Evolutionary conservation across 371 early-diverging fungal genomes (phyloP).

Genomic region (Actinomortierella wolfii): DNA sequence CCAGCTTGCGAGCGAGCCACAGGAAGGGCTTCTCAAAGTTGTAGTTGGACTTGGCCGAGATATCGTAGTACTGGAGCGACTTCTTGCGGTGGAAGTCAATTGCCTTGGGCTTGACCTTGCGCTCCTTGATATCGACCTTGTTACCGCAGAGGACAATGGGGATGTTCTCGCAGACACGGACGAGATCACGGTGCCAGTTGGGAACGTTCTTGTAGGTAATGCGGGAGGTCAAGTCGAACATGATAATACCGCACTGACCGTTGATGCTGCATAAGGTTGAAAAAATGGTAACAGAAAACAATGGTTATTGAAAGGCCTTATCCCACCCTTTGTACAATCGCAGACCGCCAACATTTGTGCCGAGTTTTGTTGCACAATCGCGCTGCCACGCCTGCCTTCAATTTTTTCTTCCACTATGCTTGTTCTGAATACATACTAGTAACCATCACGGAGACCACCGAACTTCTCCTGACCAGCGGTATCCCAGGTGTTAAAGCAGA

Average conservation of each 20-base stretch:
- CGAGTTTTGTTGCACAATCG: not conserved
- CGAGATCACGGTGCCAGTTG: conserved; percentile 99
- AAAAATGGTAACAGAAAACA: not conserved
- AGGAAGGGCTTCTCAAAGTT: conserved; percentile 99
- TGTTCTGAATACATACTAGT: conserved; percentile 80
- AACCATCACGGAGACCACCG: conserved; percentile 99
- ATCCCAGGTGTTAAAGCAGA: conserved; percentile 99
- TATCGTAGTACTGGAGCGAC: conserved; percentile 99
- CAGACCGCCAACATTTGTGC: not conserved
- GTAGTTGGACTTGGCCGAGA: conserved; percentile 99
- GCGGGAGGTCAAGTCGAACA: conserved; percentile 99
- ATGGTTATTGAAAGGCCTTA: conserved; percentile 5
- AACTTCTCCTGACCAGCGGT: conserved; percentile 99
- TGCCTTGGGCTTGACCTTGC: conserved; percentile 99
- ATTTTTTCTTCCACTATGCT: no score
- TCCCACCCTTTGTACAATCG: not conserved
- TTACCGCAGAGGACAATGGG: conserved; percentile 99
- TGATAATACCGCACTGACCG: conserved; percentile 99
- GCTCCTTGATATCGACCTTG: conserved; percentile 99
- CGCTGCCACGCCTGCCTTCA: no score
- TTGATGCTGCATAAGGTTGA: conserved; percentile 71
- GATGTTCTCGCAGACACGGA: conserved; percentile 99
- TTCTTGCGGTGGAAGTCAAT: conserved; percentile 99
- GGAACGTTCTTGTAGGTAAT: conserved; percentile 99
- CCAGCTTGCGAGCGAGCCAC: conserved; percentile 98